Conservation (phyloP, 805 yeast species). For the Jamesozyma piceae region DNA sequence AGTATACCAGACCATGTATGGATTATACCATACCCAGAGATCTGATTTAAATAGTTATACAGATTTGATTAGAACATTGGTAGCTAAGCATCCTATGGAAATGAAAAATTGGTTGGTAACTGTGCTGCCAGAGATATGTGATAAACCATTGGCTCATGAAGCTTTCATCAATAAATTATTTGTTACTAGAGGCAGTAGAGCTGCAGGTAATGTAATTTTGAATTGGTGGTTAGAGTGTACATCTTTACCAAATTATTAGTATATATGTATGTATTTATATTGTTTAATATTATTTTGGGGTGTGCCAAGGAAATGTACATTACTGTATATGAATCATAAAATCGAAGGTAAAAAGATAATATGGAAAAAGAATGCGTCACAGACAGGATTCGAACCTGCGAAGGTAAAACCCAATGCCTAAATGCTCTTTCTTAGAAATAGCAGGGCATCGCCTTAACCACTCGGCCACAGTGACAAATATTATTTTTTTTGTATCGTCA, state of each 20-base stretch:
- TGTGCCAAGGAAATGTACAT: too few relatives aligned
- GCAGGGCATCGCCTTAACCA: conserved; percentile 94
- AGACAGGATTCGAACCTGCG: conserved; percentile 99
- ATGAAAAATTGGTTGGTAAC: conserved; percentile 41
- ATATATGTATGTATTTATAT: neutral
- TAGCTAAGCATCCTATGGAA: conserved; percentile 42
- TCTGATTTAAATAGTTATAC: conserved; percentile 53
- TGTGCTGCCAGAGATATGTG: conserved; percentile 21
- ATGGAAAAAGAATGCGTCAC: conserved; percentile 58
- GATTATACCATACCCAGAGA: conserved; percentile 43
- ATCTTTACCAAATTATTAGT: conserved; percentile 30
- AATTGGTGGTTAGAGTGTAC: conserved; percentile 58
- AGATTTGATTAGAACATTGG: conserved; percentile 40
- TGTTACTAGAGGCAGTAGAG: conserved; percentile 57
- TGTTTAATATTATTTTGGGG: neutral
- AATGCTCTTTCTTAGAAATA: conserved; percentile 40
- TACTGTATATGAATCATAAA: too few relatives aligned
- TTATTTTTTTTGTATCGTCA: too few relatives aligned
- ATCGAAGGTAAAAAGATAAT: neutral
- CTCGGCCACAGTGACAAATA: conserved; percentile 80
- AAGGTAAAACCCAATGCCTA: conserved; percentile 84
- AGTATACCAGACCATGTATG: conserved; percentile 30
- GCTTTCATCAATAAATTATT: conserved; percentile 45
- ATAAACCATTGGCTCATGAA: conserved; percentile 30
- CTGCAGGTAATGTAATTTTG: conserved; percentile 47